Evolutionary conservation across 2,329 filamentous ascomycete species (phyloP).

Genomic region (Aureobasidium lini): DNA sequence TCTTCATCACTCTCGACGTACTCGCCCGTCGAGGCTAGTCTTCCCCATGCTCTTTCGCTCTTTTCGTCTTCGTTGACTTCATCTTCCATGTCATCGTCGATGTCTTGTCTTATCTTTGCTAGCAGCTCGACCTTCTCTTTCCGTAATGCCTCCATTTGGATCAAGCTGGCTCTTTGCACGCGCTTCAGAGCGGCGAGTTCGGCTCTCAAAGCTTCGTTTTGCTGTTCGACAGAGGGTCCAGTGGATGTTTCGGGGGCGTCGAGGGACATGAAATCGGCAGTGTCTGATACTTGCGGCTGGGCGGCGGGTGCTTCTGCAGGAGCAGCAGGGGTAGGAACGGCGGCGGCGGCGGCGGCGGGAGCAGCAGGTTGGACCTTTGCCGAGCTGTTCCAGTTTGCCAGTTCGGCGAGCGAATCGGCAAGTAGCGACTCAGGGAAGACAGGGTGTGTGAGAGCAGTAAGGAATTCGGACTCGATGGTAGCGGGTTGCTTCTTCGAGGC

Average conservation of each 20-base stretch:
- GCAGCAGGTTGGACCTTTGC: slow-evolving; percentile 22
- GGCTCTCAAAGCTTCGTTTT: slow-evolving; percentile 27
- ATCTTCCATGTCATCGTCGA: neutral
- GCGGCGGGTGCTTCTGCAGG: slow-evolving; percentile 18
- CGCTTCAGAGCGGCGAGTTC: slow-evolving; percentile 37
- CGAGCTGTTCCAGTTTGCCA: slow-evolving; percentile 26
- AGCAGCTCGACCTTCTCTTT: slow-evolving; percentile 34
- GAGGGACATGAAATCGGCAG: slow-evolving; percentile 33
- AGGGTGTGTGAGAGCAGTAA: slow-evolving; percentile 35
- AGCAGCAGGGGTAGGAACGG: slow-evolving; percentile 3
- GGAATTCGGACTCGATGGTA: slow-evolving; percentile 23
- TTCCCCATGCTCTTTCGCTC: slow-evolving; percentile 7
- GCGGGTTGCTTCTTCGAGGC: slow-evolving; percentile 20
- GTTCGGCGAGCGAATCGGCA: slow-evolving; percentile 28
- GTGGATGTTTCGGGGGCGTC: slow-evolving; percentile 18
- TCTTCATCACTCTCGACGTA: slow-evolving; percentile 7
- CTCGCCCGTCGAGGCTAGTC: neutral
- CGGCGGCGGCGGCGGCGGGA: slow-evolving; percentile 13
- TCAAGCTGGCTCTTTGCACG: slow-evolving; percentile 38
- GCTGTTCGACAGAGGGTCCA: slow-evolving; percentile 19
- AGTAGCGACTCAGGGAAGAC: slow-evolving; percentile 33
- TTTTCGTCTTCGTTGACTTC: neutral
- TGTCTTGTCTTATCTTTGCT: slow-evolving; percentile 17
- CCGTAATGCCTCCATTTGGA: slow-evolving; percentile 36
- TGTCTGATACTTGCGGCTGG: slow-evolving; percentile 12